A percentile compares a stretch with the other conserved stretches of the same genome.
Conservation (phyloP, 2,329 filamentous ascomycete species). For the Massarina eburnea region DNA sequence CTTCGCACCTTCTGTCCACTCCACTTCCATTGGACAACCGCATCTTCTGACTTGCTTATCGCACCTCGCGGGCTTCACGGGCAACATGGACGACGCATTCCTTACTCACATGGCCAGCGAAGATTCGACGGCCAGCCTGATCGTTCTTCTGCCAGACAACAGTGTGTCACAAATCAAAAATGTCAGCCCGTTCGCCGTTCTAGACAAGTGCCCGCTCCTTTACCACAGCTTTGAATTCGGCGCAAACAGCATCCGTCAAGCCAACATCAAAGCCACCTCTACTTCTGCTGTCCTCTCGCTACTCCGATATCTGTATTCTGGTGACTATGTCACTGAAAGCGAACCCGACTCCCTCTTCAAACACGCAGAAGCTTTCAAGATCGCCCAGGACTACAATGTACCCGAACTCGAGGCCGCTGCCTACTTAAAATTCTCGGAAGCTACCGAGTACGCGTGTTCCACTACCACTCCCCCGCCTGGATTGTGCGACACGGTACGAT, state of each 20-base stretch:
- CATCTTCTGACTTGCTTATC: neutral
- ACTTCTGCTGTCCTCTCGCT: constrained; percentile 38
- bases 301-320: constrained; percentile 47
- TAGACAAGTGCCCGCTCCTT: constrained; percentile 42
- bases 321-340: constrained; percentile 38
- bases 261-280: constrained; percentile 43
- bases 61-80: too few relatives aligned
- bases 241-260: constrained; percentile 27
- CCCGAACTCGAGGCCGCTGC: constrained; percentile 42
- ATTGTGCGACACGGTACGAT: constrained; percentile 44
- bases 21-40: neutral
- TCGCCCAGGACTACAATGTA: constrained; percentile 46
- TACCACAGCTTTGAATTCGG: constrained; percentile 44
- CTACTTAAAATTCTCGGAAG: constrained; percentile 42
- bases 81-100: constrained; percentile 30
- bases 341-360: constrained; percentile 37
- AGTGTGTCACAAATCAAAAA: constrained; percentile 35
- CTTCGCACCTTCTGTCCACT: neutral
- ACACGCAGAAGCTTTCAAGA: constrained; percentile 45
- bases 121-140: constrained; percentile 29
- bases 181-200: constrained; percentile 36
- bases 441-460: constrained; percentile 44
- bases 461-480: constrained; percentile 42
- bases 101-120: constrained; percentile 14
- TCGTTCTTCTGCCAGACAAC: constrained; percentile 35